phyloP scores from a whole-genome alignment of 495 filamentous ascomycete species.

The Penicillium paradoxum region DNA sequence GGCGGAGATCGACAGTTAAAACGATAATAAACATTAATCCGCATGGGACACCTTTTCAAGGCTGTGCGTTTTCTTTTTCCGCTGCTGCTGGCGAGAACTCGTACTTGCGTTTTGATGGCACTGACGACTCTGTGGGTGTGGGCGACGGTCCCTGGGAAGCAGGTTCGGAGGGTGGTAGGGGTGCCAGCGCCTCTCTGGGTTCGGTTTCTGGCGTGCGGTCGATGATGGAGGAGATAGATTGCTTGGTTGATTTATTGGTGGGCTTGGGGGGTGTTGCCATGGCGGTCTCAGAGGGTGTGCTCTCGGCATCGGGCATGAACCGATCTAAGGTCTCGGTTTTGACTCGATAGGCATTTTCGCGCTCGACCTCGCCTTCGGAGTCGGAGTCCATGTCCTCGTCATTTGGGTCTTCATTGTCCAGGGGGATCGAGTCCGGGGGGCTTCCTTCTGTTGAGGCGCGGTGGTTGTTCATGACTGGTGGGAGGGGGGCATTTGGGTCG shows the following conservation, averaged over 20 bases:
- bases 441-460: slow-evolving; percentile 40
- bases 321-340: slow-evolving; percentile 32
- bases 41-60: slow-evolving; percentile 17
- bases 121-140: slow-evolving; percentile 15
- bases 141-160: slow-evolving; percentile 16
- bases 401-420: slow-evolving; percentile 30
- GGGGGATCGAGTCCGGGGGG: slow-evolving; percentile 25
- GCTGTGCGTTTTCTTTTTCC: slow-evolving; percentile 29
- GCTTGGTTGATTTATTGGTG: slow-evolving; percentile 34
- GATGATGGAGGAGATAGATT: slow-evolving; percentile 45
- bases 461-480: slow-evolving; percentile 31
- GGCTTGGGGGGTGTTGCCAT: slow-evolving; percentile 17
- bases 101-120: slow-evolving; percentile 25
- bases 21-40: slow-evolving; percentile 13
- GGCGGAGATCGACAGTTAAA: neutral
- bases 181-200: slow-evolving; percentile 23
- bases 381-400: slow-evolving; percentile 37
- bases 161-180: slow-evolving; percentile 17
- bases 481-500: slow-evolving; percentile 40
- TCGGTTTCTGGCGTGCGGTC: slow-evolving; percentile 35
- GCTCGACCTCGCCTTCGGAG: slow-evolving; percentile 24
- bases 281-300: slow-evolving; percentile 2
- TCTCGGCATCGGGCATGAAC: slow-evolving; percentile 16
- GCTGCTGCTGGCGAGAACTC: slow-evolving; percentile 19
- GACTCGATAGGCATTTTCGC: slow-evolving; percentile 20